Evolutionary conservation across 1,284 basidiomycete genomes (phyloP), one percentile per base, ranked within the genome.

Genomic region (Pyrrhoderma lamaoense): DNA sequence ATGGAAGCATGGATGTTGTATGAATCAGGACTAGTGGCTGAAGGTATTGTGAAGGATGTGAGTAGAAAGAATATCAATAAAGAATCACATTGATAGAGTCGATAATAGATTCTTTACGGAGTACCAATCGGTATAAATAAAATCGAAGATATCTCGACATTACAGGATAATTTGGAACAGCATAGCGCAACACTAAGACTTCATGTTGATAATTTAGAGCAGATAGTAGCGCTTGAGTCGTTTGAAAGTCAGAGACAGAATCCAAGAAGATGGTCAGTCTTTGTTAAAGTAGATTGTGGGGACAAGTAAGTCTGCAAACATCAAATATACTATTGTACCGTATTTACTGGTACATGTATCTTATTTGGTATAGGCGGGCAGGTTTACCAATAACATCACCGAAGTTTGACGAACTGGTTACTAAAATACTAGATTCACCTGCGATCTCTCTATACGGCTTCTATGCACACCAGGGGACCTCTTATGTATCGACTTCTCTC

Each of bases 281-380:
- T 92, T 62, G 73, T 93, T 56, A 93, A 93, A 63, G 74, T 93
- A 40, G 87, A 93, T 58, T 80, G 80, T 11, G 89, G 86, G 25
- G 77, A 80, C 58, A 79, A 81, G 85, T 89, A 67, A 60, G 82
- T 66, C n/a, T 22, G 35, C 1, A 35, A 8, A n/a, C 38, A 21
- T 19, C n/a, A 22, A 16, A 11, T 39, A 35, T 13, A 43, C 56
- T 44, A 51, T 40, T 45, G 39, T 36, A 37, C 44, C 42, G 44
- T 39, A 39, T 47, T 3, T 43, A 44, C 52, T 35, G 21, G 21
- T 31, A 11, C 11, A 31, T 11, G 27, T n/a, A n/a, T n/a, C n/a
- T n/a, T n/a, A 31, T 11, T 11, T 31, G 39, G 40, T 31, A n/a
- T 49, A 91, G 89, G 61, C 87, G 91, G 40, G 89, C 90, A n/a